These are phyloP conservation scores for Scenedesmus sp. DNA, from an alignment of 163 green algal species.

Conservation along the genomic window DNA sequence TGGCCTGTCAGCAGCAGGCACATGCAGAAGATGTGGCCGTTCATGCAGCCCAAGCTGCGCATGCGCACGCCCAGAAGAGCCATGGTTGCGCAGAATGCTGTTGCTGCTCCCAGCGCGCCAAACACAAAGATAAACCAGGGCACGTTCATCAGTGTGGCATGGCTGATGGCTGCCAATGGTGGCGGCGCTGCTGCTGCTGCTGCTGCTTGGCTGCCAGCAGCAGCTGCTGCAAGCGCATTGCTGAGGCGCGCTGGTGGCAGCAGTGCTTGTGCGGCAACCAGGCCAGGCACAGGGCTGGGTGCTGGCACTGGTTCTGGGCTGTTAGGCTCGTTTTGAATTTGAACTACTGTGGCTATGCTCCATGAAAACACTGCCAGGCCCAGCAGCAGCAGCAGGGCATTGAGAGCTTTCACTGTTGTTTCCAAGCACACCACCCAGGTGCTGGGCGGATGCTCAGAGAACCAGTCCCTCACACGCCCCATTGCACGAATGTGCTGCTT, in stretches of 20 bases:
- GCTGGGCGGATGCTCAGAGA: constrained; percentile 29
- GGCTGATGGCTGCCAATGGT: not conserved
- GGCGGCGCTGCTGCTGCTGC: not conserved
- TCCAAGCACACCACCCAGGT: not conserved
- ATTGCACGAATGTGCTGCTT: not conserved
- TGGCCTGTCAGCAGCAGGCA: constrained; percentile 51
- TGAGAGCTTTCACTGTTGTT: constrained; percentile 12
- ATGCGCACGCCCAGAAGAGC: constrained; percentile 26
- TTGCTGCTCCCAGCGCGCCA: constrained; percentile 21
- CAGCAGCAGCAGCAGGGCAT: constrained; percentile 1
- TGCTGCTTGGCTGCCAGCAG: constrained; percentile 9
- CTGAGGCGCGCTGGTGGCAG: not conserved
- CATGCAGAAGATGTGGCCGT: constrained; percentile 33
- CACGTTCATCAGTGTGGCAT: not conserved
- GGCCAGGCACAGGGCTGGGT: constrained; percentile 5
- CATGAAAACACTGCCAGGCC: constrained; percentile 8
- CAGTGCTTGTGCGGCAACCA: constrained; percentile 8
- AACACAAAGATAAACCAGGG: constrained; percentile 43
- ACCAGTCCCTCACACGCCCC: not conserved
- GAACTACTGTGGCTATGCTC: not conserved
- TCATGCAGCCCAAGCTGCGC: constrained; percentile 41
- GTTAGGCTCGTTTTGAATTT: constrained; percentile 15
- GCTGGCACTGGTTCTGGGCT: constrained; percentile 15
- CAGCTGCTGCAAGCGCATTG: constrained; percentile 21
- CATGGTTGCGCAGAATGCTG: not conserved